phyloP scores from a whole-genome alignment of 345 rosid genomes.

The Populus nigra region DNA sequence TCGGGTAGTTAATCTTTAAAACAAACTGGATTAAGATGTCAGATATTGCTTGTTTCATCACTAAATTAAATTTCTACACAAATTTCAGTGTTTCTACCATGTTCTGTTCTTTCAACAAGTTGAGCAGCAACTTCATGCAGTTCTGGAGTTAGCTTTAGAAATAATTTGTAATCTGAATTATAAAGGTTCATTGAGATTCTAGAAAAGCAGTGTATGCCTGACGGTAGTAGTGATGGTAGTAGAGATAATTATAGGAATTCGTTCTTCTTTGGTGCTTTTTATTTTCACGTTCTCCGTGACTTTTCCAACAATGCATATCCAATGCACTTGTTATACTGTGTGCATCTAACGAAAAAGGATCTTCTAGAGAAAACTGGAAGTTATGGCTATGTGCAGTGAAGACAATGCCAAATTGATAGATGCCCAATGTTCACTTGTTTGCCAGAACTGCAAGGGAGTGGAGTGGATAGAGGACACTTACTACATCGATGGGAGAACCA shows the following conservation, averaged over 20 bases:
- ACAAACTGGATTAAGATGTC: too few species aligned
- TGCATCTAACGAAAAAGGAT: neutral
- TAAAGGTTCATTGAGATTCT: neutral
- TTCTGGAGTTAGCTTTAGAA: neutral
- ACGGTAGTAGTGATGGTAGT: neutral
- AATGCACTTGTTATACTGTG: neutral
- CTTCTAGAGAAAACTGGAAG: neutral
- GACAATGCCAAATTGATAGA: neutral
- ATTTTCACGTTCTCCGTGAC: neutral
- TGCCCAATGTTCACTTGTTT: neutral
- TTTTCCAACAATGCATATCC: neutral
- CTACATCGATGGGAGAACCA: conserved; percentile 96
- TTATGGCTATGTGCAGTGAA: neutral
- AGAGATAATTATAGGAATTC: neutral
- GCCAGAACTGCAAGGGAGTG: conserved; percentile 4
- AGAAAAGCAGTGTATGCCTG: neutral
- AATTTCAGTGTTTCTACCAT: neutral
- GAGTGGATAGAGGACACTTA: conserved; percentile 33
- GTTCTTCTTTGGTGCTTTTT: neutral
- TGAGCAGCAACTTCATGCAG: neutral
- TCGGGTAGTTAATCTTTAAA: too few species aligned
- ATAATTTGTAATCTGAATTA: neutral
- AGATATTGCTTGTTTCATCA: too few species aligned
- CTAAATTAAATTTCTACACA: neutral
- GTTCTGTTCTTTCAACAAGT: neutral